Conservation (phyloP, 192 early-diverging fungal species). For the Umbelopsis sp. region DNA sequence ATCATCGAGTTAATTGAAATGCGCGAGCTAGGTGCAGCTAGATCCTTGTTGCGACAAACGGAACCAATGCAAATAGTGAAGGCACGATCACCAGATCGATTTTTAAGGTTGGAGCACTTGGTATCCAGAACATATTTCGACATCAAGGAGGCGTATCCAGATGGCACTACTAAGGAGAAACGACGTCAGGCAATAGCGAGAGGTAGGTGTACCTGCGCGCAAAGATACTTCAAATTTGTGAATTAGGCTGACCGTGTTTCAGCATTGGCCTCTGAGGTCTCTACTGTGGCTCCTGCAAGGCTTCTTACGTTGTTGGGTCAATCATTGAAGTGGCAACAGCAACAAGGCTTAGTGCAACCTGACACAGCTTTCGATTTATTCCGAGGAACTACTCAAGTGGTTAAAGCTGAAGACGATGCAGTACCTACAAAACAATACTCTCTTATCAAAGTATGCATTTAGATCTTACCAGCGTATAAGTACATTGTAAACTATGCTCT, state of each 20-base stretch:
- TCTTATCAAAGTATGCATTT: conserved; percentile 74
- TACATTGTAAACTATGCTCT: not conserved
- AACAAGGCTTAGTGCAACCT: conserved; percentile 73
- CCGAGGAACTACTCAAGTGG: conserved; percentile 61
- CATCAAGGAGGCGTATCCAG: conserved; percentile 69
- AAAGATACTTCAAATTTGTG: not conserved
- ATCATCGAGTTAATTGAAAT: conserved; percentile 86
- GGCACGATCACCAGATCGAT: conserved; percentile 75
- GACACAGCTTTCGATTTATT: conserved; percentile 83
- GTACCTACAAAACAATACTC: conserved; percentile 70
- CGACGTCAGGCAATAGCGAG: conserved; percentile 77
- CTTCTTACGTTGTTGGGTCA: conserved; percentile 87
- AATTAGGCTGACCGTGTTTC: not conserved
- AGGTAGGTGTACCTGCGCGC: conserved; percentile 23
- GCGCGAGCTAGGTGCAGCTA: conserved; percentile 79
- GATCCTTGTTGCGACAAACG: conserved; percentile 84
- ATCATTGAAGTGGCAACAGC: conserved; percentile 85
- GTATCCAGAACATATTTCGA: conserved; percentile 73
- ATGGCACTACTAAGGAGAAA: conserved; percentile 66
- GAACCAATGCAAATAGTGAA: conserved; percentile 88
- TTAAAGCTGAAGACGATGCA: conserved; percentile 72
- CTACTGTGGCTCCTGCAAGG: conserved; percentile 73
- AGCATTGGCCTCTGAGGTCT: conserved; percentile 64
- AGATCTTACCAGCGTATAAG: not conserved
- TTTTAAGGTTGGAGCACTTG: conserved; percentile 79